Conservation (phyloP, 2,329 filamentous ascomycete species). For the Aspergillus sp. region DNA sequence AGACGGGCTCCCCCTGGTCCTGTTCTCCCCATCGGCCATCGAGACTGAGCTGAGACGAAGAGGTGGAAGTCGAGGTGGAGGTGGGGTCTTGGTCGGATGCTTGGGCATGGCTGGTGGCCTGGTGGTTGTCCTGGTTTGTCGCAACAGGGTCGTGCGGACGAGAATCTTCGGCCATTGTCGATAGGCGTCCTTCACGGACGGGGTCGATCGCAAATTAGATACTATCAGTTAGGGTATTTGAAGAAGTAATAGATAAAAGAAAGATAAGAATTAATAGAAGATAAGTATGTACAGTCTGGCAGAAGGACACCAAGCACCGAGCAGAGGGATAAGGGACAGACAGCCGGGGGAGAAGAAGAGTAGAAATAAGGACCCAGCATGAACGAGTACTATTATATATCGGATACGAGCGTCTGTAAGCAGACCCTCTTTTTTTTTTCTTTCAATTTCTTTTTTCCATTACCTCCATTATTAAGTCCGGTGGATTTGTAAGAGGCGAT, state of each 20-base stretch:
- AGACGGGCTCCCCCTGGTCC: conserved; percentile 52
- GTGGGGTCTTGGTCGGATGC: conserved; percentile 4
- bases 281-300: not conserved
- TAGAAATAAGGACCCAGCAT: too few species aligned
- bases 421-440: too few species aligned
- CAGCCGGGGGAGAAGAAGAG: too few species aligned
- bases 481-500: too few species aligned
- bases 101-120: conserved; percentile 3
- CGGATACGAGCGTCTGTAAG: too few species aligned
- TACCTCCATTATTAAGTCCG: too few species aligned
- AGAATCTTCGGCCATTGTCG: conserved; percentile 2
- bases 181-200: too few species aligned
- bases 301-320: not conserved
- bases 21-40: conserved; percentile 61
- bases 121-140: conserved; percentile 2
- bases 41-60: conserved; percentile 12
- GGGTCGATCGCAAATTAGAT: conserved; percentile 1
- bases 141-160: not conserved
- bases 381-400: too few species aligned
- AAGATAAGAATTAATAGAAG: not conserved
- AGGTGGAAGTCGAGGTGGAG: conserved; percentile 9
- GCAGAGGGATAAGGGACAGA: not conserved
- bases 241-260: not conserved
- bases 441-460: too few species aligned
- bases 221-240: conserved; percentile 1